Conservation (phyloP, 768 basidiomycete genomes). For the Lactarius hengduanensis region DNA sequence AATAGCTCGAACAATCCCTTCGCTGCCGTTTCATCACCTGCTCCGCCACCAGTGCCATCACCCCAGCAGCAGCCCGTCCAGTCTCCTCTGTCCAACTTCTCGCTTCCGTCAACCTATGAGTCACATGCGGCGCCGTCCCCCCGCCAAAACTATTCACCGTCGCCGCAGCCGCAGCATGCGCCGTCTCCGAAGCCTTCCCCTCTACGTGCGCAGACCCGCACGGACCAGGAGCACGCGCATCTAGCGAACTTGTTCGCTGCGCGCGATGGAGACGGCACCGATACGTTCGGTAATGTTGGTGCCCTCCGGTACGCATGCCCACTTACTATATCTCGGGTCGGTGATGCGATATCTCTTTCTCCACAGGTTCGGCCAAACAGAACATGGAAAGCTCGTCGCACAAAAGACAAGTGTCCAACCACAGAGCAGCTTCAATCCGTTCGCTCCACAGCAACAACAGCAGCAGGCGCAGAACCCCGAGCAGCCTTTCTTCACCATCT, state of each 20-base stretch:
- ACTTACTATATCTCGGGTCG: conserved; percentile 14
- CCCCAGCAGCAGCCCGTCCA: conserved; percentile 33
- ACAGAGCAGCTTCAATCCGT: conserved; percentile 56
- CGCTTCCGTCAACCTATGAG: conserved; percentile 66
- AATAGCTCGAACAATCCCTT: conserved; percentile 94
- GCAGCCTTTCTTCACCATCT: conserved; percentile 39
- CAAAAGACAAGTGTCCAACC: conserved; percentile 38
- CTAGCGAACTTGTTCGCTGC: conserved; percentile 84
- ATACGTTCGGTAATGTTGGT: conserved; percentile 94
- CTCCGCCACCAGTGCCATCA: conserved; percentile 35
- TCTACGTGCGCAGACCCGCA: conserved; percentile 38
- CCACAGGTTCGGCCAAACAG: conserved; percentile 44
- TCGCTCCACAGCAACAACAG: conserved; percentile 58
- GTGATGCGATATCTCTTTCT: conserved; percentile 5
- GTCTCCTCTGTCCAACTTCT: conserved; percentile 53
- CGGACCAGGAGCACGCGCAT: conserved; percentile 69
- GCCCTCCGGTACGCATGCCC: conserved; percentile 53
- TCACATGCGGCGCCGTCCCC: conserved; percentile 41
- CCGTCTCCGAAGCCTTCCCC: conserved; percentile 22
- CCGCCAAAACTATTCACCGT: conserved; percentile 38
- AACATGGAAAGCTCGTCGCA: conserved; percentile 33
- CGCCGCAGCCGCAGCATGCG: conserved; percentile 36
- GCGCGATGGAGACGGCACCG: conserved; percentile 81
- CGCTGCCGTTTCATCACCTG: conserved; percentile 45
- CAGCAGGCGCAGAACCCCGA: conserved; percentile 44